phyloP scores from a whole-genome alignment of 108 stramenopile species.

The Cyclotella kingstonii region DNA sequence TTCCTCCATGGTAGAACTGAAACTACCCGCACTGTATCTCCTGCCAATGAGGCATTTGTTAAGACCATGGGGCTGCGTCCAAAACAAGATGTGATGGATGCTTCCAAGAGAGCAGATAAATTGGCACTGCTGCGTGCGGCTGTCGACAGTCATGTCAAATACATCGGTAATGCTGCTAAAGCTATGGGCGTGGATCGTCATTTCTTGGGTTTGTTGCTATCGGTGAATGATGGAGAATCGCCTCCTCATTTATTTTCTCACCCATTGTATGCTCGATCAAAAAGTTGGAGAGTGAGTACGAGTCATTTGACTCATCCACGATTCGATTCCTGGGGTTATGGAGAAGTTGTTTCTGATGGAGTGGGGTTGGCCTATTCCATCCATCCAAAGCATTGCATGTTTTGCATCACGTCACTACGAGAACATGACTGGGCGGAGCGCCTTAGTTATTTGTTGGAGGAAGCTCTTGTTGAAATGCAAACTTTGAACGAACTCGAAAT shows the following conservation, averaged over 20 bases:
- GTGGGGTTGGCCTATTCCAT: slow-evolving; percentile 87
- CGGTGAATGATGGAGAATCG: slow-evolving; percentile 56
- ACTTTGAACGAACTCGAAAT: slow-evolving; percentile 56
- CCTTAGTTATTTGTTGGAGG: slow-evolving; percentile 68
- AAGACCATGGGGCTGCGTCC: slow-evolving; percentile 55
- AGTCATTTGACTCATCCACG: slow-evolving; percentile 87
- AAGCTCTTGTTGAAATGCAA: slow-evolving; percentile 83
- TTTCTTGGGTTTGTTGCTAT: slow-evolving; percentile 75
- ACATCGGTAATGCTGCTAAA: slow-evolving; percentile 66
- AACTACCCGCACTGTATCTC: slow-evolving; percentile 68
- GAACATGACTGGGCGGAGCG: slow-evolving; percentile 66
- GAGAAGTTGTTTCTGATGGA: slow-evolving; percentile 89
- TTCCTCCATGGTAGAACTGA: slow-evolving; percentile 83
- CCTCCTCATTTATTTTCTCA: slow-evolving; percentile 68
- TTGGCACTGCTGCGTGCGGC: slow-evolving; percentile 58
- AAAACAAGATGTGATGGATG: slow-evolving; percentile 42
- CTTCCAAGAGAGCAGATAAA: slow-evolving; percentile 44
- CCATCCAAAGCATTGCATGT: slow-evolving; percentile 68
- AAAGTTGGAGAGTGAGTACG: slow-evolving; percentile 88
- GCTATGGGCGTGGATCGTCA: slow-evolving; percentile 87
- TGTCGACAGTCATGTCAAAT: slow-evolving; percentile 70
- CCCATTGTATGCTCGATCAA: slow-evolving; percentile 70
- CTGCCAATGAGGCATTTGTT: slow-evolving; percentile 56
- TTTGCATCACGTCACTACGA: slow-evolving; percentile 73
- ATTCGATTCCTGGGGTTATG: slow-evolving; percentile 90